Conservation (phyloP, 192 early-diverging fungal genomes). For the Coemansia sp. region DNA sequence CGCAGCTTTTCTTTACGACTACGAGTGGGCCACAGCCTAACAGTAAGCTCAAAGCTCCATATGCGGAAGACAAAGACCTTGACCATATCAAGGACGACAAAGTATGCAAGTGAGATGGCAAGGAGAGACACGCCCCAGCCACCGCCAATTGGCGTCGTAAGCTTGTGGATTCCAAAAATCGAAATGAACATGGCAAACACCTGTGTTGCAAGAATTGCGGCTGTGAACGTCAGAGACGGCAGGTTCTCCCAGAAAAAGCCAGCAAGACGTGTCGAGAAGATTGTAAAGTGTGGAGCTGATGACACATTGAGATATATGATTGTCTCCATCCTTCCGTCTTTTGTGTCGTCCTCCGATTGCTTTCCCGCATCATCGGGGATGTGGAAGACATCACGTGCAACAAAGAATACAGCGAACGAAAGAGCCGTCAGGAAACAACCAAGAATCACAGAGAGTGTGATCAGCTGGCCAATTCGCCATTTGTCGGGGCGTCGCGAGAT, state of each 20-base stretch:
- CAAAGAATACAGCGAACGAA: slow-evolving; percentile 84
- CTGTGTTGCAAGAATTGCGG: slow-evolving; percentile 85
- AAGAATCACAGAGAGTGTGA: slow-evolving; percentile 78
- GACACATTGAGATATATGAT: slow-evolving; percentile 95
- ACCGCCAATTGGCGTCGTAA: slow-evolving; percentile 66
- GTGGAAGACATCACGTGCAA: slow-evolving; percentile 65
- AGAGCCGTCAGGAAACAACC: slow-evolving; percentile 71
- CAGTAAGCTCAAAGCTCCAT: slow-evolving; percentile 92
- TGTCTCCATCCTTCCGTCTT: slow-evolving; percentile 64
- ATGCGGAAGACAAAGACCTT: slow-evolving; percentile 82
- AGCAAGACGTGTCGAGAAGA: slow-evolving; percentile 87
- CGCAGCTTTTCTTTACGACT: slow-evolving; percentile 64
- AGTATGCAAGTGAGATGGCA: slow-evolving; percentile 75
- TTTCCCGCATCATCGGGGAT: slow-evolving; percentile 53
- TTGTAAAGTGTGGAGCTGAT: slow-evolving; percentile 89
- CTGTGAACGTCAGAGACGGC: slow-evolving; percentile 77
- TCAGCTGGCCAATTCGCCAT: slow-evolving; percentile 91
- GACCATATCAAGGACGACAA: slow-evolving; percentile 84
- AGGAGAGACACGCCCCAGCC: slow-evolving; percentile 74
- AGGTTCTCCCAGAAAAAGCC: slow-evolving; percentile 87
- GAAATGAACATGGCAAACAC: slow-evolving; percentile 86
- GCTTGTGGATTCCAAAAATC: slow-evolving; percentile 65
- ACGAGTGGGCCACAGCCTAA: slow-evolving; percentile 74
- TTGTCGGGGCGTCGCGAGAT: slow-evolving; percentile 90
- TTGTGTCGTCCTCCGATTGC: slow-evolving; percentile 48